Base-by-base conservation (phyloP, 2,329 filamentous ascomycete genomes). In the Colletotrichum siamense region DNA sequence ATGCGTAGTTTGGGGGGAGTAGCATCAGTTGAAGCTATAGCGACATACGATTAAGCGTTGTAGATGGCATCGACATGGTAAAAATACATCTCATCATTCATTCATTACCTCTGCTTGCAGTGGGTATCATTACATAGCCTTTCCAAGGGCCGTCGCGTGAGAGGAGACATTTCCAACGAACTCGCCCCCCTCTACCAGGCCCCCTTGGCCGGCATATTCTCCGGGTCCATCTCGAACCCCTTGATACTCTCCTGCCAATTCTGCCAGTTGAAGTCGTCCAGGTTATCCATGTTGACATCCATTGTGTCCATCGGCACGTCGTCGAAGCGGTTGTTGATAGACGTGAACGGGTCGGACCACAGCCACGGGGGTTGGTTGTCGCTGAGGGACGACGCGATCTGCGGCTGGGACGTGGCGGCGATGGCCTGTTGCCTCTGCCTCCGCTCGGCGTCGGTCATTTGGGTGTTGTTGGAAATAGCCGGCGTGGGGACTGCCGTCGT, bases 221-320 rank as follows among this genome's bases (percentile, higher is more conserved):
- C 73, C 8, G 72, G 72, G 18, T 77, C 73, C 72, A 84, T 83
- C 79, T 85, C 86, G 71, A 87, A 75, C 0, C 84, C 85, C 32
- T 82, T 83, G 59, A 87, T 83, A 77, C 80, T 87, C 71, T 87
- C 84, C 73, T 86, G 86, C 86, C 88, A 90, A 71, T 86, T 85
- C 65, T 89, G 86, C 88, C 88, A 90, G 77, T 89, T 85, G 74
- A 89, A 89, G 8, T 86, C 84, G 4, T 84, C 83, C 3, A 87
- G 86, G 24, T 28, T 75, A 74, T 85, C 79, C 80, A 87, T 84
- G 44, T 79, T 79, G 34, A 81, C 74, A 9, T 87, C 86, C 59
- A 83, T 79, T 28, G 86, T 83, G 64, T 85, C 84, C 8, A 77
- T 57, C 5, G 79, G 76, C 30, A 78, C 68, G 22, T 81, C 80